A percentile compares a stretch with the other conserved stretches of the same genome.
Conservation (phyloP, 2,329 filamentous ascomycete genomes). For the Ophiostoma novo-ulmi region DNA sequence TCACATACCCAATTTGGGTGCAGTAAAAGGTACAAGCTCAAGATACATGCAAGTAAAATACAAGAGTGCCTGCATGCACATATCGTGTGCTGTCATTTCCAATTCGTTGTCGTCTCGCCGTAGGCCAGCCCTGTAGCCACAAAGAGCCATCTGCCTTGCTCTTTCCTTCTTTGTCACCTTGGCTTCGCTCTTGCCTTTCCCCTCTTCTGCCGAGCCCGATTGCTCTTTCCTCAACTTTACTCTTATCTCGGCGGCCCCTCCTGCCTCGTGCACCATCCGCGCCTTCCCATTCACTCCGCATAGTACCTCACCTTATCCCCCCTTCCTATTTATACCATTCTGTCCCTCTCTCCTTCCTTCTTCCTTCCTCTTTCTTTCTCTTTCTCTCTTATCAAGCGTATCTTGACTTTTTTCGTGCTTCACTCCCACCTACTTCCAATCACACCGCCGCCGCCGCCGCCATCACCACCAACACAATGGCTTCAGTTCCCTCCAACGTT, state of each 20-base stretch:
- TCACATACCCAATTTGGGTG: not conserved
- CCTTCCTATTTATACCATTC: not conserved
- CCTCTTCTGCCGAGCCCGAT: slow-evolving; percentile 11
- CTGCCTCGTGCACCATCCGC: slow-evolving; percentile 1
- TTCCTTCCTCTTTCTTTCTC: not conserved
- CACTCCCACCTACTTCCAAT: not conserved
- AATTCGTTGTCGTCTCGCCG: slow-evolving; percentile 9
- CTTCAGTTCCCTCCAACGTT: slow-evolving; percentile 52
- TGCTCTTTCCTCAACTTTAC: slow-evolving; percentile 1
- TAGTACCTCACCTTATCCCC: not conserved
- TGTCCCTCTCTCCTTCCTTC: not conserved
- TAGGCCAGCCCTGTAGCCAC: not conserved
- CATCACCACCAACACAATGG: slow-evolving; percentile 15
- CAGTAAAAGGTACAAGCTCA: not conserved
- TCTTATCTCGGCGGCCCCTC: slow-evolving; percentile 15
- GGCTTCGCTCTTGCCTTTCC: not conserved
- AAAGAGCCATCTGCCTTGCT: not conserved
- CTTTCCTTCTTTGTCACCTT: slow-evolving; percentile 5
- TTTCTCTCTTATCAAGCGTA: slow-evolving; percentile 3
- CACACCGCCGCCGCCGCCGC: not conserved
- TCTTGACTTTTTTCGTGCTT: not conserved
- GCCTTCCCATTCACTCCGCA: not conserved
- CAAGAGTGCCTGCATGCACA: not conserved
- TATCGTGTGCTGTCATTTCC: slow-evolving; percentile 5
- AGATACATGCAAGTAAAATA: not conserved